Percentiles rank a stretch among this genome's conserved stretches.
Conservation (phyloP, 352 stramenopile species). For the Globisporangium carolinianum region DNA sequence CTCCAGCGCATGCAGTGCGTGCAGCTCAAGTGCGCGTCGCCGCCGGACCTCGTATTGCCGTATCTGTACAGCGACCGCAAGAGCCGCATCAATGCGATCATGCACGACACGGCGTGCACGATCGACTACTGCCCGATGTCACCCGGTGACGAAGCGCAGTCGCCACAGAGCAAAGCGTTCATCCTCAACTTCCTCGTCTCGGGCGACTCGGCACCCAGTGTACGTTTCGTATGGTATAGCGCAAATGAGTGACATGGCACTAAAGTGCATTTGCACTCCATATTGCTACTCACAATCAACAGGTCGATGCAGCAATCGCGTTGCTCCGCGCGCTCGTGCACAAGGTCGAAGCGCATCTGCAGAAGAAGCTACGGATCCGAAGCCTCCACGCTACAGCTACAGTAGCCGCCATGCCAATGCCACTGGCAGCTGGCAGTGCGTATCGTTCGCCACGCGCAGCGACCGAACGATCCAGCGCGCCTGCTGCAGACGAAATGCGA, state of each 20-base stretch:
- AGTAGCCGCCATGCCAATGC: neutral
- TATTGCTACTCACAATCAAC: neutral
- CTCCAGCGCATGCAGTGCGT: constrained; percentile 50
- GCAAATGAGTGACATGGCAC: neutral
- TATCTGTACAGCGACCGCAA: constrained; percentile 53
- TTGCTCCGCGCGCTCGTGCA: constrained; percentile 40
- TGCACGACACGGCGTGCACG: constrained; percentile 33
- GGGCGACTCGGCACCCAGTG: constrained; percentile 26
- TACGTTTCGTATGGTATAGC: constrained; percentile 8
- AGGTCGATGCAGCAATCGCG: constrained; percentile 38
- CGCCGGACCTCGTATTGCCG: constrained; percentile 46
- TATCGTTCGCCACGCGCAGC: too few relatives aligned
- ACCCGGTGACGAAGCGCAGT: constrained; percentile 34
- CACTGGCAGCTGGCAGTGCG: neutral
- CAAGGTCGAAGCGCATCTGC: constrained; percentile 38
- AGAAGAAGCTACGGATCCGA: constrained; percentile 31
- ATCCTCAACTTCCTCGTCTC: constrained; percentile 60
- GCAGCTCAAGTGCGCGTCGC: constrained; percentile 42
- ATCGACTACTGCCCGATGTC: constrained; percentile 66
- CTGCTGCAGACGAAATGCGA: too few relatives aligned
- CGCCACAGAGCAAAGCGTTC: constrained; percentile 19
- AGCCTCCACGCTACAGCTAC: constrained; percentile 1
- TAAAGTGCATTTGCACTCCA: neutral
- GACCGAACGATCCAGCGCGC: constrained; percentile 1
- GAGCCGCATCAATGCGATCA: constrained; percentile 47